These are phyloP conservation scores for Saxophila tyrrhenica DNA, from an alignment of 495 filamentous ascomycete species.

Conservation along the genomic window DNA sequence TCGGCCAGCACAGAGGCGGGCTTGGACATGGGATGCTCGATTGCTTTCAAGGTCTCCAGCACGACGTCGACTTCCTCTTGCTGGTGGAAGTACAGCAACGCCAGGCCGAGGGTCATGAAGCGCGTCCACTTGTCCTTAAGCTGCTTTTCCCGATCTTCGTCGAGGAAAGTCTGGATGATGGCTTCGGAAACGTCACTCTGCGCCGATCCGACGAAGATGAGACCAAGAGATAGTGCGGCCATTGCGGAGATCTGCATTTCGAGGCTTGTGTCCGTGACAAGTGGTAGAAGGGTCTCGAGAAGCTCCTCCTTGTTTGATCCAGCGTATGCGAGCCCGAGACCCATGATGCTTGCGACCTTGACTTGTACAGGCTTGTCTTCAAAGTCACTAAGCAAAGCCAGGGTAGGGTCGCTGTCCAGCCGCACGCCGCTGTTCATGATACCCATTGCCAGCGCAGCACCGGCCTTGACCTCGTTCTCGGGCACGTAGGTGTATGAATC, in stretches of 20 bases:
- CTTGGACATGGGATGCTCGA: constrained; percentile 90
- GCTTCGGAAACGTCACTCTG: constrained; percentile 79
- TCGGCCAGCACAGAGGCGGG: constrained; percentile 82
- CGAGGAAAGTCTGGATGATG: constrained; percentile 80
- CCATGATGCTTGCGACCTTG: constrained; percentile 79
- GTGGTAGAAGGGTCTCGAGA: constrained; percentile 67
- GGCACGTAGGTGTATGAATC: constrained; percentile 78
- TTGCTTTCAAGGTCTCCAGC: constrained; percentile 85
- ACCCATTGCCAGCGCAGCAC: constrained; percentile 78
- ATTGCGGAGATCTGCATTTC: constrained; percentile 95
- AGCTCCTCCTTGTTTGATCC: constrained; percentile 82
- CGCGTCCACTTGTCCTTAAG: constrained; percentile 96
- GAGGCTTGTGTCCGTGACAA: constrained; percentile 66
- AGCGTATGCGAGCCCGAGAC: constrained; percentile 85
- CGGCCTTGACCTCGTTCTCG: constrained; percentile 82
- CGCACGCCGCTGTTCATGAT: constrained; percentile 88
- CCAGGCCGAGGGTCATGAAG: constrained; percentile 89
- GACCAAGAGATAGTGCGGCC: constrained; percentile 81
- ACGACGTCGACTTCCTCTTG: constrained; percentile 97
- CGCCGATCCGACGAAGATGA: constrained; percentile 87
- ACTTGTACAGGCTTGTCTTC: constrained; percentile 63
- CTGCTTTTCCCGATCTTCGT: constrained; percentile 74
- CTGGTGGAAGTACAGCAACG: constrained; percentile 85
- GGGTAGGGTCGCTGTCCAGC: constrained; percentile 71
- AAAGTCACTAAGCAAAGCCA: constrained; percentile 70